Evolutionary conservation across 2,329 filamentous ascomycete species (phyloP).

Genomic region (Phialophora verrucosa): DNA sequence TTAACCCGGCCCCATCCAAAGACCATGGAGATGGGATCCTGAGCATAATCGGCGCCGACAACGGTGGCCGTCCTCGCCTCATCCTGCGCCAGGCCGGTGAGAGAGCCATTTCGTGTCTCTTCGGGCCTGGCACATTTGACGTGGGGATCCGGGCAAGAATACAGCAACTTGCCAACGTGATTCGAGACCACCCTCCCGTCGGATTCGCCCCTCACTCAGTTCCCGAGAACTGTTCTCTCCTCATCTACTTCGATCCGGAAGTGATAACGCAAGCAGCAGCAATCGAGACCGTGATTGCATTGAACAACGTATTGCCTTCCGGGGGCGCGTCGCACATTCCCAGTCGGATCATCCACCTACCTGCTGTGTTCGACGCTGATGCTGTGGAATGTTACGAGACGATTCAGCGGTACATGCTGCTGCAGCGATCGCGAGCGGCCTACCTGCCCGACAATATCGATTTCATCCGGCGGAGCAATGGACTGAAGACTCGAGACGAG

Average conservation of each 20-base stretch:
- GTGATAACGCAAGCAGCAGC: neutral
- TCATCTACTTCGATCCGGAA: conserved; percentile 13
- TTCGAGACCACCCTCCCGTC: neutral
- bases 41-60: no score
- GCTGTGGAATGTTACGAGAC: conserved; percentile 50
- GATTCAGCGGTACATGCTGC: conserved; percentile 64
- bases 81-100: conserved; percentile 9
- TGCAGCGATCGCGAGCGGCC: conserved; percentile 63
- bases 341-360: conserved; percentile 50
- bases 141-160: conserved; percentile 7
- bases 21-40: no score
- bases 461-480: conserved; percentile 62
- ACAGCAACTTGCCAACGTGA: neutral
- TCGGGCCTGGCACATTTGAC: neutral
- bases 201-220: neutral
- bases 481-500: conserved; percentile 51
- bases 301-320: neutral
- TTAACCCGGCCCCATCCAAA: no score
- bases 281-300: neutral
- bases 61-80: neutral
- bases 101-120: conserved; percentile 9
- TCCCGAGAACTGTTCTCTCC: neutral
- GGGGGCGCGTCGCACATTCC: conserved; percentile 49
- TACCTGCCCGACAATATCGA: conserved; percentile 67
- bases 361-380: conserved; percentile 48